Percentiles rank a stretch among this genome's conserved stretches.
Evolutionary conservation across 768 basidiomycete genomes (phyloP).

Genomic region (Trametes villosa): DNA sequence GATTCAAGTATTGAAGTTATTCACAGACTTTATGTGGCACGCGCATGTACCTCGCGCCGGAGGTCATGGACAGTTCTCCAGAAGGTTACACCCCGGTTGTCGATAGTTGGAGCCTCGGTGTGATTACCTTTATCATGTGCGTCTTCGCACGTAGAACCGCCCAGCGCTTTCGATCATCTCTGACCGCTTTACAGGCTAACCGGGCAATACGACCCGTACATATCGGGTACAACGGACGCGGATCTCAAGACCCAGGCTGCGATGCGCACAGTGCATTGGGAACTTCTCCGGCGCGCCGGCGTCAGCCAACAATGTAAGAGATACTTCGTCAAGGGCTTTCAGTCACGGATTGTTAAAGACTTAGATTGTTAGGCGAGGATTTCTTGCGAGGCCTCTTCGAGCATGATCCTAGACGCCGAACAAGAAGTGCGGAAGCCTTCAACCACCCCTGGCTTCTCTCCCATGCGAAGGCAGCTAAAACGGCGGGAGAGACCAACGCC

Average conservation of each 20-base stretch:
- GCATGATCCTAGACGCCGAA: constrained; percentile 61
- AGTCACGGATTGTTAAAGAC: neutral
- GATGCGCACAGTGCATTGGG: too few relatives aligned
- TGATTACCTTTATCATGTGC: constrained; percentile 91
- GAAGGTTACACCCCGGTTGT: constrained; percentile 87
- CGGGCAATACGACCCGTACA: constrained; percentile 49
- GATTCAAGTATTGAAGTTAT: constrained; percentile 9
- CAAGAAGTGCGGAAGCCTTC: constrained; percentile 72
- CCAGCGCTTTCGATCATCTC: neutral
- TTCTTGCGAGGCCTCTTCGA: constrained; percentile 74
- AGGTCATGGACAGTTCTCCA: constrained; percentile 72
- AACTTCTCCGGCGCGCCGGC: too few relatives aligned
- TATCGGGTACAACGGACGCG: too few relatives aligned
- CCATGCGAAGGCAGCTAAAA: too few relatives aligned
- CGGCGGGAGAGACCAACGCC: too few relatives aligned
- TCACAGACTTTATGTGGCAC: constrained; percentile 93
- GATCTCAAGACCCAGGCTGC: too few relatives aligned
- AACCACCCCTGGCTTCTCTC: constrained; percentile 78
- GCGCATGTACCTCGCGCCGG: constrained; percentile 91
- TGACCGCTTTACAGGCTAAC: constrained; percentile 63
- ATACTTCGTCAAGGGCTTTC: neutral
- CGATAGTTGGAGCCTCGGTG: constrained; percentile 96
- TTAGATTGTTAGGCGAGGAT: constrained; percentile 55
- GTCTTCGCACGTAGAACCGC: constrained; percentile 28
- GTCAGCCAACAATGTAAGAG: constrained; percentile 55